phyloP scores from a whole-genome alignment of 2,329 filamentous ascomycete species.

The Aspergillus calidoustus region DNA sequence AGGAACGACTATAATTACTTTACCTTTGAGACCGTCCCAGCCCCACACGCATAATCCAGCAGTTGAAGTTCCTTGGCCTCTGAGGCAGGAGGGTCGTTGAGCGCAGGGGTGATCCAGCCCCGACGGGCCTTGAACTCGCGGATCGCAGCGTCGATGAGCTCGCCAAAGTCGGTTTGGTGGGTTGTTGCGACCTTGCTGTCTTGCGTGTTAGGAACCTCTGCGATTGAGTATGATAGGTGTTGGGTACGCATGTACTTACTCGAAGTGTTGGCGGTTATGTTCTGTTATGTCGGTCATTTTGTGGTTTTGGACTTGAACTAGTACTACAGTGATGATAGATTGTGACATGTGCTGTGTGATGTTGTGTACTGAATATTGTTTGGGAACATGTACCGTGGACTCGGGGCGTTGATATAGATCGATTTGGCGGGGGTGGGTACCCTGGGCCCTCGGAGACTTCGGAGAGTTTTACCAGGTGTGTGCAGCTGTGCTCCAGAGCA shows the following conservation, averaged over 20 bases:
- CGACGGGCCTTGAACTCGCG: not conserved
- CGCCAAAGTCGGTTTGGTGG: not conserved
- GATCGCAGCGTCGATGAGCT: not conserved
- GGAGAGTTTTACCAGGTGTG: not conserved
- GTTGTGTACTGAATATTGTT: not conserved
- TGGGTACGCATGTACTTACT: not conserved
- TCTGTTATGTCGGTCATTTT: not conserved
- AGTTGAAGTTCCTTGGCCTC: not conserved
- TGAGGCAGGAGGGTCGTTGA: not conserved
- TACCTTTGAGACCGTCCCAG: conserved; percentile 3
- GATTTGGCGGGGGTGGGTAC: not conserved
- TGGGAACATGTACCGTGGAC: not conserved
- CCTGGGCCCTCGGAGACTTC: not conserved
- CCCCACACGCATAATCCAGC: not conserved
- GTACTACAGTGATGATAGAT: not conserved
- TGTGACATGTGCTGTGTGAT: too few relatives aligned
- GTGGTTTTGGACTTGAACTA: not conserved
- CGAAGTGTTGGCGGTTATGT: not conserved
- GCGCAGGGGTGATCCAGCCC: not conserved
- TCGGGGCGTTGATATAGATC: not conserved
- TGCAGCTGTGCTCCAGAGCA: too few relatives aligned
- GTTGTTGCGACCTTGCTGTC: not conserved
- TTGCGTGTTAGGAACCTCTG: not conserved
- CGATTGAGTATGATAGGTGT: too few relatives aligned
- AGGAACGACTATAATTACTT: not conserved